Percentiles rank a stretch among this genome's conserved stretches.
These are phyloP conservation scores for Cystobasidiaceae sp. DNA, from an alignment of 1,284 basidiomycete genomes.

Conservation along the genomic window DNA sequence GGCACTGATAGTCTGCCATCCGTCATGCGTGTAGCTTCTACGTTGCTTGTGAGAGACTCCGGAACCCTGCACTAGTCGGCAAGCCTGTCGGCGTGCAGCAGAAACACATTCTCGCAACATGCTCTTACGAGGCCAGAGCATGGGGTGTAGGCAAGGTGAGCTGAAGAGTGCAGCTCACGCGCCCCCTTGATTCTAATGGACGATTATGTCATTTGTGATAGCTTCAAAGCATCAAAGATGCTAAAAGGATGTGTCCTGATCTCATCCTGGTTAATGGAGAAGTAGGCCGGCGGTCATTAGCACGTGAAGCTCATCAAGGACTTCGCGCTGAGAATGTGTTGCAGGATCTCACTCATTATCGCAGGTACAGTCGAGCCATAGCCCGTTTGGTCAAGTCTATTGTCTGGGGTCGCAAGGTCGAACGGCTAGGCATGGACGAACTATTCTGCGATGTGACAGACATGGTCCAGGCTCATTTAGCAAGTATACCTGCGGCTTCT, in stretches of 20 bases:
- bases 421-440: constrained; percentile 50
- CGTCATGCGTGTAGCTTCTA: constrained; percentile 38
- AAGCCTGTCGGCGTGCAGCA: constrained; percentile 48
- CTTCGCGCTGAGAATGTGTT: constrained; percentile 30
- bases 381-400: constrained; percentile 43
- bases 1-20: background rate
- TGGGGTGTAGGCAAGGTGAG: constrained; percentile 38
- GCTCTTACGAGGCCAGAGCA: constrained; percentile 47
- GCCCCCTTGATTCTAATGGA: background rate
- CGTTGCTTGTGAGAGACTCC: constrained; percentile 46
- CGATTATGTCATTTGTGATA: constrained; percentile 34
- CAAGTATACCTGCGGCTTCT: background rate
- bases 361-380: constrained; percentile 42
- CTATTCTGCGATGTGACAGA: constrained; percentile 47
- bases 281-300: background rate
- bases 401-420: constrained; percentile 40
- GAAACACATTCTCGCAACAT: constrained; percentile 48
- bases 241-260: constrained; percentile 43
- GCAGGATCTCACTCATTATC: constrained; percentile 46
- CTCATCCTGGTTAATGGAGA: constrained; percentile 47
- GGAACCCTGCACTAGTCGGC: constrained; percentile 45
- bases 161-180: background rate
- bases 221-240: constrained; percentile 45
- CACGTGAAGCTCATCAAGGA: background rate
- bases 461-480: constrained; percentile 44